A percentile compares a stretch with the other conserved stretches of the same genome.
Conservation (phyloP, 2,329 filamentous ascomycete genomes). For the Fusarium nurragi region DNA sequence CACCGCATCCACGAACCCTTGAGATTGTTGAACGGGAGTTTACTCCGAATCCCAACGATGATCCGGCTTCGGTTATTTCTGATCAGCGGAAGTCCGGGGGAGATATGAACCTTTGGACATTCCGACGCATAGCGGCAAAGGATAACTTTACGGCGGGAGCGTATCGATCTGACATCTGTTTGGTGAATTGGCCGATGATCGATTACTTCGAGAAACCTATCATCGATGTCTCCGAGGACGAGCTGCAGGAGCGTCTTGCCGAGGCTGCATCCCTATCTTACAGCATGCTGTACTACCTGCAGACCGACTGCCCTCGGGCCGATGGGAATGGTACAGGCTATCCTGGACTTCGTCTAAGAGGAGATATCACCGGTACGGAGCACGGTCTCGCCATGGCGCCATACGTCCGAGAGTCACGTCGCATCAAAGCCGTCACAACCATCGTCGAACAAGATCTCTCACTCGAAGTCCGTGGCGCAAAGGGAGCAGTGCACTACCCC, state of each 20-base stretch:
- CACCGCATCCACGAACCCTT: conserved; percentile 42
- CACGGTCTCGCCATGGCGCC: conserved; percentile 45
- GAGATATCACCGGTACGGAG: conserved; percentile 43
- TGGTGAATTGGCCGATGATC: conserved; percentile 47
- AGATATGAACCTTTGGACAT: conserved; percentile 46
- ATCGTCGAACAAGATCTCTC: conserved; percentile 44
- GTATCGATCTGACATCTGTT: conserved; percentile 41
- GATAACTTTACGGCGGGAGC: conserved; percentile 40
- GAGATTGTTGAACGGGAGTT: conserved; percentile 45
- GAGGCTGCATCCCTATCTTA: conserved; percentile 40
- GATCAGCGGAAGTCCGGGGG: conserved; percentile 42
- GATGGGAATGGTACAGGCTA: conserved; percentile 40
- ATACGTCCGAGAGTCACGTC: conserved; percentile 42
- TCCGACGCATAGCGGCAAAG: conserved; percentile 38
- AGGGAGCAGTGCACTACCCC: conserved; percentile 38
- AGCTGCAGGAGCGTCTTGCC: conserved; percentile 27
- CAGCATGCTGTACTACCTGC: conserved; percentile 44
- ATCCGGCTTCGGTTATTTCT: conserved; percentile 35
- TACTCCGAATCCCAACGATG: conserved; percentile 42
- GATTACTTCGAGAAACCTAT: conserved; percentile 46
- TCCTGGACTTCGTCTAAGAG: conserved; percentile 41
- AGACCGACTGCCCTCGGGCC: conserved; percentile 42
- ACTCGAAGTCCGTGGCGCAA: conserved; percentile 29
- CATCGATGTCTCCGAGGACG: conserved; percentile 37
- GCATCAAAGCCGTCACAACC: conserved; percentile 41